These are phyloP conservation scores for Candida ortonii DNA, from an alignment of 805 yeast species.

Conservation along the genomic window DNA sequence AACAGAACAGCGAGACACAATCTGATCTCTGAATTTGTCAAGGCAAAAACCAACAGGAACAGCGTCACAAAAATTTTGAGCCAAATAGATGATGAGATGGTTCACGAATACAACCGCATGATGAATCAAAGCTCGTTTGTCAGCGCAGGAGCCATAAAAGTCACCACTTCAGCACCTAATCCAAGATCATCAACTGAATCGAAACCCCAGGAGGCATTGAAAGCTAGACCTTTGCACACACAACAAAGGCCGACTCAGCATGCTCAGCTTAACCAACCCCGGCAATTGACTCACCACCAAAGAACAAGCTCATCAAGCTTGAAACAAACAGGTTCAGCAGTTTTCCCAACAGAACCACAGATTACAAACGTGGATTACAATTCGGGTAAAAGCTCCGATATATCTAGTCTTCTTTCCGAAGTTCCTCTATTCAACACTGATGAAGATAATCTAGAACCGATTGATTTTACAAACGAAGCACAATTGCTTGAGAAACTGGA, in stretches of 20 bases:
- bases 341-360: not conserved
- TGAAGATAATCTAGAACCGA: constrained; percentile 37
- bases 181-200: constrained; percentile 1
- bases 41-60: constrained; percentile 30
- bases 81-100: constrained; percentile 30
- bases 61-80: constrained; percentile 27
- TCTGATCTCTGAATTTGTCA: constrained; percentile 39
- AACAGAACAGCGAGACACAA: constrained; percentile 43
- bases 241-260: constrained; percentile 4
- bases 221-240: constrained; percentile 10
- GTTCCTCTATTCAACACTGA: constrained; percentile 19
- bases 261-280: constrained; percentile 4
- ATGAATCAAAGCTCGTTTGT: constrained; percentile 23
- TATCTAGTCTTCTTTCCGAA: constrained; percentile 9
- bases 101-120: constrained; percentile 16
- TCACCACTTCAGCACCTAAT: constrained; percentile 19
- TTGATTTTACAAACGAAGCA: constrained; percentile 29
- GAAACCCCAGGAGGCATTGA: constrained; percentile 12
- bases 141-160: constrained; percentile 29
- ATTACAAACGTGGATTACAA: constrained; percentile 1
- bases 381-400: constrained; percentile 1
- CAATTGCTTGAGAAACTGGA: constrained; percentile 31
- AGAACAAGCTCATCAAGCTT: constrained; percentile 5
- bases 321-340: constrained; percentile 1
- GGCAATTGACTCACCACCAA: constrained; percentile 1